Percentiles rank a stretch among this genome's conserved stretches.
Conservation (phyloP, 169 alveolate genomes). For the Eimeria maxima region DNA sequence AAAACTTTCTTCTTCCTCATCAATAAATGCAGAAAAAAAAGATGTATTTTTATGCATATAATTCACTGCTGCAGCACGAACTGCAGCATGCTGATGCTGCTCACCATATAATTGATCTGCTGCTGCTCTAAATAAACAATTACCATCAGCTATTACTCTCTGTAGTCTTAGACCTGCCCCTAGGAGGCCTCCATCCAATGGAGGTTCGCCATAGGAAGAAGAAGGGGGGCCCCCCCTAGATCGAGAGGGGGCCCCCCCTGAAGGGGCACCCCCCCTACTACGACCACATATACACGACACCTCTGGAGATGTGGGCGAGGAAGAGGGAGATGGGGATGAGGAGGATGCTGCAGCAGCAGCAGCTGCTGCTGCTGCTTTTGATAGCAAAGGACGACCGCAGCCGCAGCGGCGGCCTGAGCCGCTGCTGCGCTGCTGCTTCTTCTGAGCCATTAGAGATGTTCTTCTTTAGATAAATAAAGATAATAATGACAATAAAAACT, state of each 20-base stretch:
- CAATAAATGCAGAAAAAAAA: background rate
- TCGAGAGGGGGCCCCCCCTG: background rate
- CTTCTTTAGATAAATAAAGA: too few species aligned
- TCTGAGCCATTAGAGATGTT: background rate
- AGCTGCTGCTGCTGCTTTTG: background rate
- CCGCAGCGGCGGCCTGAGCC: background rate
- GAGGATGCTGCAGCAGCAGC: background rate
- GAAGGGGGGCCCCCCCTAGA: background rate
- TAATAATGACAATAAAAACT: too few species aligned
- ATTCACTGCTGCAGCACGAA: constrained; percentile 51
- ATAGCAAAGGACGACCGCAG: too few species aligned
- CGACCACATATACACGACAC: too few species aligned
- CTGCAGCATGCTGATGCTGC: constrained; percentile 45
- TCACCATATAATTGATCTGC: constrained; percentile 69
- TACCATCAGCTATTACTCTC: constrained; percentile 51
- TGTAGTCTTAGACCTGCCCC: constrained; percentile 38
- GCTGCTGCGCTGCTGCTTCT: background rate
- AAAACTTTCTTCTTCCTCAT: constrained; percentile 36
- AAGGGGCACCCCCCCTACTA: too few species aligned
- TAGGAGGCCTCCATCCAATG: background rate
- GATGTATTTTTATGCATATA: constrained; percentile 21
- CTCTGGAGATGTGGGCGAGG: too few species aligned
- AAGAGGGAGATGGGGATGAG: too few species aligned
- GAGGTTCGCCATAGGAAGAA: background rate
- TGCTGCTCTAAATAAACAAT: constrained; percentile 72